Evolutionary conservation across 495 filamentous ascomycete species (phyloP).

Genomic region (Penicillium samsonianum): DNA sequence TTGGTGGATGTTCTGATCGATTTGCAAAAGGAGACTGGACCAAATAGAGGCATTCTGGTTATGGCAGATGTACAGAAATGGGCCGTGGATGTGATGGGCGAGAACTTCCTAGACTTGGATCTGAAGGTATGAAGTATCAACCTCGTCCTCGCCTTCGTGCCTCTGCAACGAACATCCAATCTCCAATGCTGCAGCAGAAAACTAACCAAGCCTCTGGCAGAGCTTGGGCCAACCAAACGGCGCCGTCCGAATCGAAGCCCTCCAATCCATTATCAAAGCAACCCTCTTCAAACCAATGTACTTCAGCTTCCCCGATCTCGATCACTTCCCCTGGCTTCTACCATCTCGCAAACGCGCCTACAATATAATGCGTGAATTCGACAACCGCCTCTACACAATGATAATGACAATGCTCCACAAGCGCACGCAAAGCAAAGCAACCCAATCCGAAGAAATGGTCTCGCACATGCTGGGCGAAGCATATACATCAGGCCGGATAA

Average conservation of each 20-base stretch:
- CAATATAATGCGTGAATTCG: slow-evolving; percentile 33
- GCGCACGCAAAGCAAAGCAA: slow-evolving; percentile 2
- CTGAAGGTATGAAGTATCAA: slow-evolving; percentile 20
- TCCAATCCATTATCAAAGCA: slow-evolving; percentile 33
- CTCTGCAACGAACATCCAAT: neutral
- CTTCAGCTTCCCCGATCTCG: slow-evolving; percentile 43
- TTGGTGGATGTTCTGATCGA: slow-evolving; percentile 26
- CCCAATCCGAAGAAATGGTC: slow-evolving; percentile 17
- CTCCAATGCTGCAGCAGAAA: neutral
- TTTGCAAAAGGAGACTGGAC: slow-evolving; percentile 7
- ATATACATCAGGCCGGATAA: slow-evolving; percentile 24
- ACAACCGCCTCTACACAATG: slow-evolving; percentile 22
- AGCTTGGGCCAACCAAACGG: slow-evolving; percentile 6
- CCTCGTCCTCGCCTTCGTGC: neutral
- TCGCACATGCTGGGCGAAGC: slow-evolving; percentile 30
- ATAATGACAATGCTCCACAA: slow-evolving; percentile 23
- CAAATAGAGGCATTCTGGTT: slow-evolving; percentile 12
- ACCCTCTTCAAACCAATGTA: slow-evolving; percentile 42
- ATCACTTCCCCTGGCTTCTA: slow-evolving; percentile 31
- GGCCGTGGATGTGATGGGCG: slow-evolving; percentile 33
- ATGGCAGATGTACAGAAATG: slow-evolving; percentile 31
- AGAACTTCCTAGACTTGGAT: slow-evolving; percentile 28
- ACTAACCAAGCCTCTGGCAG: neutral
- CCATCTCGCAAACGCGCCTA: slow-evolving; percentile 28
- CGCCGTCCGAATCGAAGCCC: slow-evolving; percentile 25